Base-by-base conservation (phyloP, 2,329 filamentous ascomycete species). In the Ophiostoma perfectum region DNA sequence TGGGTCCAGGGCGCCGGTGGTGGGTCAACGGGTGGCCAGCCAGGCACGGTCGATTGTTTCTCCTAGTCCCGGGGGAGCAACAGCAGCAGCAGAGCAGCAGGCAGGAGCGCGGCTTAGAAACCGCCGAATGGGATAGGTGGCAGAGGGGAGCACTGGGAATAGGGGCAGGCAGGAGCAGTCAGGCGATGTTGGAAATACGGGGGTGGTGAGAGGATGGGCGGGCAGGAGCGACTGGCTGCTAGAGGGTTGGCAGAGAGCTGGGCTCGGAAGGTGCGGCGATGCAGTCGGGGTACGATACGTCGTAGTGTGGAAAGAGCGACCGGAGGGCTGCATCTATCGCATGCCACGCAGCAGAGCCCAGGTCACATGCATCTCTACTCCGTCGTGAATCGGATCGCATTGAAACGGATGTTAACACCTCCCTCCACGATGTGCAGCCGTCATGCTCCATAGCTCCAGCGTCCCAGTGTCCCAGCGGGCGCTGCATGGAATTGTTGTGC, bases 131-230 rank as follows among this genome's bases (percentile, higher is more conserved):
- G 47, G 49, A 18, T 52, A 52, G n/a, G 45, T 49, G 45, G 47
- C 14, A 14, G 47, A 55, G 49, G 11, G 49, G 49, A 27, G 49
- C 49, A 55, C 49, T 38, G 52, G 27, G 27, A 38, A 60, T 60
- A 60, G 27, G 55, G 55, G 55, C 27, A 18, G 49, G 27, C 27
- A 55, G 49, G 49, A 18, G 49, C 49, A 27, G n/a, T 27, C 27
- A 55, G 49, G 49, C n/a, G 49, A 55, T 27, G 18, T 55, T 55
- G 18, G 11, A 27, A 55, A 55, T 55, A 55, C 49, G 49, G 49
- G 49, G 49, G 49, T 55, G n/a, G 27, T 11, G 18, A 55, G 49
- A 55, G 49, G 49, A 55, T 27, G 7, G n/a, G 18, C 18, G n/a
- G 8, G 49, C 49, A 55, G 49, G 49, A 55, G n/a, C n/a, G n/a